phyloP scores from a whole-genome alignment of 2,329 filamentous ascomycete species.

The Didymellaceae sp. region DNA sequence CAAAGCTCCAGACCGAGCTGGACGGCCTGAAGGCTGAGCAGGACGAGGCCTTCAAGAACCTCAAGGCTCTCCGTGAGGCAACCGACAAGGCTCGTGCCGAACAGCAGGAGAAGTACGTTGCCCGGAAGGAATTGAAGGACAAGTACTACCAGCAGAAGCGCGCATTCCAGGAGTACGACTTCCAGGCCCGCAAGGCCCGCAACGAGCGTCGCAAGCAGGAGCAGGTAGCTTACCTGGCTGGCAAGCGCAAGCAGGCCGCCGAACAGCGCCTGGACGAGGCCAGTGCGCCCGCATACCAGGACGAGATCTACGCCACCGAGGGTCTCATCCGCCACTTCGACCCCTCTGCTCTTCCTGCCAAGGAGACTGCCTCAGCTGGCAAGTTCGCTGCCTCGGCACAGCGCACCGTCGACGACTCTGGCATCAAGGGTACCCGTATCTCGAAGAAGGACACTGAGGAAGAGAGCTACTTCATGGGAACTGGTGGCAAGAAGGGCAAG shows the following conservation, averaged over 20 bases:
- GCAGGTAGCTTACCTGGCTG: constrained; percentile 73
- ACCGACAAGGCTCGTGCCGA: constrained; percentile 81
- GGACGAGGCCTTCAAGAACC: constrained; percentile 86
- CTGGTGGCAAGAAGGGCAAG: constrained; percentile 83
- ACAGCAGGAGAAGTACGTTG: constrained; percentile 84
- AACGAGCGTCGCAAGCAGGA: constrained; percentile 83
- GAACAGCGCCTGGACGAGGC: constrained; percentile 80
- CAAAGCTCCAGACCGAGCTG: constrained; percentile 83
- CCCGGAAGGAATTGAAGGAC: constrained; percentile 87
- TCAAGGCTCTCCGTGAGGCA: constrained; percentile 84
- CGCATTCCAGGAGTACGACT: constrained; percentile 83
- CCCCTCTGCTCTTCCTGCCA: constrained; percentile 68
- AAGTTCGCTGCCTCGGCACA: constrained; percentile 76
- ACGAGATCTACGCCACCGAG: constrained; percentile 90
- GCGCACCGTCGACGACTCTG: constrained; percentile 84
- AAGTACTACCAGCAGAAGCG: constrained; percentile 82
- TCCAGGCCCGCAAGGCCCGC: constrained; percentile 76
- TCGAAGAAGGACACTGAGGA: constrained; percentile 86
- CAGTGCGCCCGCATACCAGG: constrained; percentile 84
- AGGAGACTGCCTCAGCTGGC: constrained; percentile 68
- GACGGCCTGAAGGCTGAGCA: constrained; percentile 91
- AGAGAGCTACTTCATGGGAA: constrained; percentile 79
- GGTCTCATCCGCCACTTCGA: constrained; percentile 91
- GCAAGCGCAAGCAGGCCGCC: constrained; percentile 77
- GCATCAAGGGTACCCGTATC: constrained; percentile 83